A percentile compares a stretch with the other conserved stretches of the same genome.
Evolutionary conservation across 768 basidiomycete species (phyloP).

Genomic region (Boletus insuetus): DNA sequence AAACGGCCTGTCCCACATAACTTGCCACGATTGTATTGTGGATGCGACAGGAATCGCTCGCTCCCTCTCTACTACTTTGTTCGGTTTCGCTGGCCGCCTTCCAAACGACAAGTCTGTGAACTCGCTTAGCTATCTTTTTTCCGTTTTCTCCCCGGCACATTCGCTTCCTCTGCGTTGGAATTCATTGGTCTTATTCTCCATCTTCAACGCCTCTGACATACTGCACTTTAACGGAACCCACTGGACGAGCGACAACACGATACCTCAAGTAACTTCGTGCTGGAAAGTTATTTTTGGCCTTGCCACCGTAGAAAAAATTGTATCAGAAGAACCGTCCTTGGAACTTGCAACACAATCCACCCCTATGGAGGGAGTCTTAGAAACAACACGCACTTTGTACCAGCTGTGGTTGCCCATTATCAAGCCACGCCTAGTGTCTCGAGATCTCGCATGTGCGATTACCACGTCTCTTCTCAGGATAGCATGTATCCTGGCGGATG

Average conservation of each 20-base stretch:
- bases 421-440: constrained; percentile 31
- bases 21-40: neutral
- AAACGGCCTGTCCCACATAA: neutral
- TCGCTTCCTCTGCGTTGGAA: constrained; percentile 40
- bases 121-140: constrained; percentile 2
- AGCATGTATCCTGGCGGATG: constrained; percentile 39
- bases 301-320: constrained; percentile 35
- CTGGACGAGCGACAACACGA: neutral
- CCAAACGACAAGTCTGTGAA: neutral
- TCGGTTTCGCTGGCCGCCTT: neutral
- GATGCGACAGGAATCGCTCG: constrained; percentile 14
- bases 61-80: constrained; percentile 11
- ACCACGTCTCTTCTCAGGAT: constrained; percentile 46
- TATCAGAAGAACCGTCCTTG: constrained; percentile 8
- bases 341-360: neutral
- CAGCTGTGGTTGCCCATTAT: constrained; percentile 35
- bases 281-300: constrained; percentile 47
- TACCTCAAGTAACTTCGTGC: constrained; percentile 6
- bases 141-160: constrained; percentile 30
- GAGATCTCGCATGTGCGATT: constrained; percentile 30
- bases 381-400: constrained; percentile 39
- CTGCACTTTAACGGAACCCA: neutral
- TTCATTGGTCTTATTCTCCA: constrained; percentile 40
- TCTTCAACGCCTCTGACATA: constrained; percentile 18
- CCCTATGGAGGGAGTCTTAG: constrained; percentile 15